Percentiles rank a stretch among this genome's conserved stretches.
Evolutionary conservation across 495 filamentous ascomycete species (phyloP).

Genomic region (Penicillium soppii): DNA sequence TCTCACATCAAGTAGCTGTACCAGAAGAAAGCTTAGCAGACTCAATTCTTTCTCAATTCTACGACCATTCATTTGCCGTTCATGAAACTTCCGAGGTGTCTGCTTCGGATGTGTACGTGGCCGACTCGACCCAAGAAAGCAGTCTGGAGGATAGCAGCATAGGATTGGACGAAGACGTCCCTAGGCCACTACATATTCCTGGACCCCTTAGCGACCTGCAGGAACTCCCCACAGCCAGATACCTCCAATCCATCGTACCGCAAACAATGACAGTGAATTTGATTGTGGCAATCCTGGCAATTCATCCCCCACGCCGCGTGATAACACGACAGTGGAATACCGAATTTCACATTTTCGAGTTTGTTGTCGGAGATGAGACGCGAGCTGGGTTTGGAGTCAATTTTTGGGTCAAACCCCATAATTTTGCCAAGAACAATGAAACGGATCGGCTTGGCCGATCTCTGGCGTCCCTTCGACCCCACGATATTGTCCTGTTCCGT

Average conservation of each 20-base stretch:
- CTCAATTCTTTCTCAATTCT: constrained; percentile 59
- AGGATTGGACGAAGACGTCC: constrained; percentile 10
- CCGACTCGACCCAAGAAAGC: constrained; percentile 28
- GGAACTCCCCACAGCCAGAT: constrained; percentile 66
- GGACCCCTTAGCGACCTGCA: constrained; percentile 60
- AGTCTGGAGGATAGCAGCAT: constrained; percentile 23
- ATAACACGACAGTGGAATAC: constrained; percentile 47
- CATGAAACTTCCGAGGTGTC: constrained; percentile 50
- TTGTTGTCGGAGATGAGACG: constrained; percentile 81
- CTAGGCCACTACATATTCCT: constrained; percentile 17
- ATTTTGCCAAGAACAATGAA: constrained; percentile 21
- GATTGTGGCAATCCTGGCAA: constrained; percentile 72
- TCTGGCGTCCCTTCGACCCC: constrained; percentile 55
- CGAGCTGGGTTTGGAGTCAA: constrained; percentile 77
- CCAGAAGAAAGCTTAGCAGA: constrained; percentile 21
- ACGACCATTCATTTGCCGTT: constrained; percentile 68
- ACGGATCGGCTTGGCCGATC: constrained; percentile 34
- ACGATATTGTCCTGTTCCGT: constrained; percentile 72
- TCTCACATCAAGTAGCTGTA: constrained; percentile 37
- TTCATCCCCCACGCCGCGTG: constrained; percentile 63
- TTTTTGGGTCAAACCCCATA: constrained; percentile 66
- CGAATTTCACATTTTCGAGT: constrained; percentile 64
- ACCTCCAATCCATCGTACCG: constrained; percentile 67
- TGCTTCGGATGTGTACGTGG: constrained; percentile 11
- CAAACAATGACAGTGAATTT: constrained; percentile 80